Evolutionary conservation across 1,284 basidiomycete genomes (phyloP).

Genomic region (Trichosporon inkin): DNA sequence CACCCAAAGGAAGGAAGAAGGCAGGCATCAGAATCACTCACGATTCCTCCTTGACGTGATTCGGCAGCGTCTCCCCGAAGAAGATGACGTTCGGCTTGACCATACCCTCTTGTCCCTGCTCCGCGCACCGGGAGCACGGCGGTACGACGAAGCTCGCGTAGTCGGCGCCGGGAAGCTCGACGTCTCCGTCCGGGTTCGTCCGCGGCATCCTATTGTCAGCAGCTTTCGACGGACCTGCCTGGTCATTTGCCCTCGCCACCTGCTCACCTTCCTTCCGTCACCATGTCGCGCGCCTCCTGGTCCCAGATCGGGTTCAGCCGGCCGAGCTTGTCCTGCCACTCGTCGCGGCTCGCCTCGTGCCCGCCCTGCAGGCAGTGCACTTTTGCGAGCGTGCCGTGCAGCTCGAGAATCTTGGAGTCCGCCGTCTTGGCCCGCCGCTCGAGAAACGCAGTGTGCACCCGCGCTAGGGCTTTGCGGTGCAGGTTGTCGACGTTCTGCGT

Average conservation of each 20-base stretch:
- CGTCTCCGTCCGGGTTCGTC: conserved; percentile 90
- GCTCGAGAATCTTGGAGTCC: conserved; percentile 60
- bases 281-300: conserved; percentile 63
- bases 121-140: conserved; percentile 62
- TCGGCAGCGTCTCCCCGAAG: conserved; percentile 75
- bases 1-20: no score
- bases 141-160: conserved; percentile 77
- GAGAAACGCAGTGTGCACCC: conserved; percentile 22
- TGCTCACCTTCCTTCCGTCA: conserved; percentile 55
- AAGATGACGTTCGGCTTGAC: conserved; percentile 81
- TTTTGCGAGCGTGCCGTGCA: conserved; percentile 82
- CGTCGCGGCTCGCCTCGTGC: conserved; percentile 63
- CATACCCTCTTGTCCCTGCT: conserved; percentile 41
- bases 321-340: conserved; percentile 71
- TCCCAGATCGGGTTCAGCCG: conserved; percentile 74
- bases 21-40: no score
- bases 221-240: background rate
- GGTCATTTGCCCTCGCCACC: background rate
- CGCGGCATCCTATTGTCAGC: conserved; percentile 55
- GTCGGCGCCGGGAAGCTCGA: conserved; percentile 70
- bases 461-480: conserved; percentile 66
- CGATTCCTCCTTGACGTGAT: conserved; percentile 64
- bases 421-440: background rate
- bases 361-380: conserved; percentile 67
- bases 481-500: conserved; percentile 90